Evolutionary conservation across 2,329 filamentous ascomycete species (phyloP), one percentile per base, ranked within the genome.

Genomic region (Penicillium sclerotiorum): DNA sequence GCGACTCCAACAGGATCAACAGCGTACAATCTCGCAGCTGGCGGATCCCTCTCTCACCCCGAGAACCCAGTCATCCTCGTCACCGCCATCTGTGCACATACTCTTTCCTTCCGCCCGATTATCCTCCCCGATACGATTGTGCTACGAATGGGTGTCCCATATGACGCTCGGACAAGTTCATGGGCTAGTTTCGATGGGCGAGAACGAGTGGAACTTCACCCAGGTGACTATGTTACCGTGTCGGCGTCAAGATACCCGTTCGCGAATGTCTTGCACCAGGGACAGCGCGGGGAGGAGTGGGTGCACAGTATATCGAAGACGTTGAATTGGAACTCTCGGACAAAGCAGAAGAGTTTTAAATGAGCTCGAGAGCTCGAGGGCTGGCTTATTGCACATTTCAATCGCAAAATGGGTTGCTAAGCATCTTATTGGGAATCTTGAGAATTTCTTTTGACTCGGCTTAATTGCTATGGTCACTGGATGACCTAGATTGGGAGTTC

Each of bases 111-210:
- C 79, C 82, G 94, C 9, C 93, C 93, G n/a, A 94, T 97, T 63
- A 94, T 97, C 63, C 79, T 97, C 2, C 94, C 94, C 0, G 94
- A 99, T 72, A 96, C 93, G 0, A 95, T 97, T 55, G 93, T 97
- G 1, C 78, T 99, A 52, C 85, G 94, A 30, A 81, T 96, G 15
- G 94, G 93, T 9, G 92, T 97, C n/a, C 94, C 94, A 0, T 97
- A 96, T 69, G 87, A 95, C 70, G 90, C 92, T 8, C 80, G 94
- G 42, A 91, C 90, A 4, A 88, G 85, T 60, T 92, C 88, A 33
- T 99, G 94, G 93, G 94, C 92, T n/a, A 95, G 90, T 70, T 99
- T 99, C 68, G 94, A 99, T 71, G 94, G 94, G 1, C 83, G 91
- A 53, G 90, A 96, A 76, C 84, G 91, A 73, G 63, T 77, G 40